Base-by-base conservation (phyloP, 768 basidiomycete species). In the Leucogyrophana mollusca region DNA sequence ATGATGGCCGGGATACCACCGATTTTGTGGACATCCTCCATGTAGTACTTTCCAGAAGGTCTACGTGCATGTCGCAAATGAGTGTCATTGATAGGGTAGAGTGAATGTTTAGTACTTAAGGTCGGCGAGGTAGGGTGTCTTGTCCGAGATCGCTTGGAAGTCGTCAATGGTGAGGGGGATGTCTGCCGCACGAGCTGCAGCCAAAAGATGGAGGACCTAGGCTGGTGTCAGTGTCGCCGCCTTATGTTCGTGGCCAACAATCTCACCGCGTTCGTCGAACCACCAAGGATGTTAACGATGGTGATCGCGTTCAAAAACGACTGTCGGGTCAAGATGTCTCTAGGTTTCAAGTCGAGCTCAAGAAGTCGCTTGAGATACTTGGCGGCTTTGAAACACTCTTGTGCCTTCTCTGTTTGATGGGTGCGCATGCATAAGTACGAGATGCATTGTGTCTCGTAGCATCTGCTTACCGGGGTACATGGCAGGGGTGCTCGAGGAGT, bases 11-110 rank as follows among this genome's bases (percentile, higher is more conserved):
- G 92, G 43, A 92, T 79, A 47, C 91, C 91, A 22, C 92, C 91
- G 47, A 87, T 81, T 51, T 76, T 80, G 71, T 94, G 91, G 37
- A 94, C 75, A 56, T 94, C 91, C 65, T 92, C 86, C 90, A 94
- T 93, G 58, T 85, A 83, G 64, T 90, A 94, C 68, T 81, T 81
- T 20, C 90, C 91, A 6, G 89, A 90, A 13, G 90, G 89, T 68
- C 84, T 85, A 45, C 4, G 41, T 4, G 11, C 35, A 20, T 9
- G 33, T 43, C 21, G 20, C n/a, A n/a, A 16, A 18, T 16, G 9
- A n/a, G 25, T 27, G 7, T 17, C 17, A 24, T 23, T 35, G 20
- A 11, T 14, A 10, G 6, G 27, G 13, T 9, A 10, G 9, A 34
- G 2, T 17, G 32, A 39, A 47, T 41, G 34, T 60, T 61, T 69